Percentiles rank a stretch among this genome's conserved stretches.
phyloP scores from a whole-genome alignment of 1,139 yeast species.

The Pichia sp. region DNA sequence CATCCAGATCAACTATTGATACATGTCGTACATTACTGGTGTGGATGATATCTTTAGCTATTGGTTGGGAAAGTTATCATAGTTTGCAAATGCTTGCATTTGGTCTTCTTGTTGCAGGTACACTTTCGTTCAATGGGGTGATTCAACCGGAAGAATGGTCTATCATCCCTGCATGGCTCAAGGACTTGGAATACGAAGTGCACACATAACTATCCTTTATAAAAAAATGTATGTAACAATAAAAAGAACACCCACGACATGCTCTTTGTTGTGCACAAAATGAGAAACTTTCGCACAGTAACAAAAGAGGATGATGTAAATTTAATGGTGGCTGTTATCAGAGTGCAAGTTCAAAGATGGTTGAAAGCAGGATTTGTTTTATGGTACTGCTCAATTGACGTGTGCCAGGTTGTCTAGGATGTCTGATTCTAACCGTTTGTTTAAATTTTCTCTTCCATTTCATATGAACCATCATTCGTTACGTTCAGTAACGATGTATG shows the following conservation, averaged over 20 bases:
- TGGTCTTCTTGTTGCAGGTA: slow-evolving; percentile 59
- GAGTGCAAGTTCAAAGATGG: too few species aligned
- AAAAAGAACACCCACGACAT: too few species aligned
- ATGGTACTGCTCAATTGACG: too few species aligned
- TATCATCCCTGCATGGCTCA: slow-evolving; percentile 41
- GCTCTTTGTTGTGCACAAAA: too few species aligned
- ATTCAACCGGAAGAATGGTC: slow-evolving; percentile 39
- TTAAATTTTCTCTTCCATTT: slow-evolving; percentile 49
- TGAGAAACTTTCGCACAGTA: too few species aligned
- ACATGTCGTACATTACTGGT: slow-evolving; percentile 72
- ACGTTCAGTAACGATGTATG: slow-evolving; percentile 68
- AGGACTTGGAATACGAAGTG: slow-evolving; percentile 20
- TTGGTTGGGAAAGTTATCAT: slow-evolving; percentile 75
- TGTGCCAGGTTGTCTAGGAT: too few species aligned
- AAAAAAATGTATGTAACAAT: too few species aligned
- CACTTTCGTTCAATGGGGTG: slow-evolving; percentile 69
- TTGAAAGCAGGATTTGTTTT: too few species aligned
- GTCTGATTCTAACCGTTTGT: slow-evolving; percentile 29
- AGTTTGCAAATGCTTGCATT: slow-evolving; percentile 62
- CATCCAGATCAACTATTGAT: slow-evolving; percentile 75
- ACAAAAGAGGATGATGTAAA: too few species aligned
- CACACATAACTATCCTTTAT: slow-evolving; percentile 2
- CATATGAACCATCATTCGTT: slow-evolving; percentile 58
- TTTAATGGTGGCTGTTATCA: too few species aligned
- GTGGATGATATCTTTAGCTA: slow-evolving; percentile 65